Evolutionary conservation across 768 basidiomycete genomes (phyloP), one percentile per base, ranked within the genome.

Genomic region (Lentinula sp.): DNA sequence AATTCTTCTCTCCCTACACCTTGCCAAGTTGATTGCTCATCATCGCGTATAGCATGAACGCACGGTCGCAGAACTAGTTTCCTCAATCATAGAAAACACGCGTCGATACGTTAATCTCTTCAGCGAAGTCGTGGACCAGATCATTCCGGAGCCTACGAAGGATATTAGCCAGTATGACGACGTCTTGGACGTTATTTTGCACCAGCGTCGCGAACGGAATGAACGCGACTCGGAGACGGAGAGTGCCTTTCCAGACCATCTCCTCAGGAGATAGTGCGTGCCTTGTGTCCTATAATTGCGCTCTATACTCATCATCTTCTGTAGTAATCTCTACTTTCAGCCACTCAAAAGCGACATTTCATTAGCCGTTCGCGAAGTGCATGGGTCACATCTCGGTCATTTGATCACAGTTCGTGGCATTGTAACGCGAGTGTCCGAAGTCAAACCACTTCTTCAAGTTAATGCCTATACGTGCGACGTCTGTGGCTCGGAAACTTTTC

Each of bases 391-490:
- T 63, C 83, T 98, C n/a, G 97, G 97, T 51, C 88, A 84, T 64
- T 79, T 98, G 62, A 96, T 99, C 71, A 98, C 94, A 37, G 92
- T 96, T 64, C 91, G 95, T 45, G 97, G 97, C 59, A 98, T 99
- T 66, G 94, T 98, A 57, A 99, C 95, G 34, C 94, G 97, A 63
- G 95, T 99, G 3, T 98, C 95, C 3, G 97, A 98, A 77, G 97
- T 99, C 70, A 98, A 98, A 70, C 97, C 97, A 9, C 85, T 98
- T 16, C 84, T 99, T 13, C 89, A 93, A 70, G 95, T 98, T 69
- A 97, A 96, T 73, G 97, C 96, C 34, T 99, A 98, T 73, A 95
- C 94, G 0, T 98, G 97, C 75, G 97, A 98, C 70, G 87, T 93
- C 62, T 99, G 97, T 71, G 97, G 97, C 49, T 93, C 94, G 46